phyloP scores from a whole-genome alignment of 768 basidiomycete genomes.

The Phallus indusiatus region DNA sequence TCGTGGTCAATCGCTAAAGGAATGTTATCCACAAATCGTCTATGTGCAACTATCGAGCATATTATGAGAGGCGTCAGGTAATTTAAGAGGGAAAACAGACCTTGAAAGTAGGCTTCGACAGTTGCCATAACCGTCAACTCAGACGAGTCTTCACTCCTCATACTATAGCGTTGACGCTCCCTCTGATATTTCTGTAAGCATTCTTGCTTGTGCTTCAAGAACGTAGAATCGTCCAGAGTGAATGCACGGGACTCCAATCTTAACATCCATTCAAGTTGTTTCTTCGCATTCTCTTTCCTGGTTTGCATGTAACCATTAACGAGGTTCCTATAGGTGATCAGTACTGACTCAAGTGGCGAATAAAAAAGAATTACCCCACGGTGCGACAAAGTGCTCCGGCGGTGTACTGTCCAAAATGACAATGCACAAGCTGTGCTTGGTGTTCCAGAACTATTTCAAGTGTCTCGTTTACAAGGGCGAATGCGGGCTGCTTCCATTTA shows the following conservation, averaged over 20 bases:
- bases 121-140: conserved; percentile 61
- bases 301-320: conserved; percentile 41
- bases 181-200: conserved; percentile 40
- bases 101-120: conserved; percentile 68
- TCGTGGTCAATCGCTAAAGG: conserved; percentile 48
- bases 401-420: conserved; percentile 44
- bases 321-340: conserved; percentile 29
- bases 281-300: conserved; percentile 29
- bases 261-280: conserved; percentile 40
- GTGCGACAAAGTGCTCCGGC: conserved; percentile 43
- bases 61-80: neutral
- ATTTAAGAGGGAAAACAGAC: conserved; percentile 23
- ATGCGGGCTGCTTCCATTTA: conserved; percentile 27
- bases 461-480: conserved; percentile 33
- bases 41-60: conserved; percentile 41
- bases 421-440: conserved; percentile 32
- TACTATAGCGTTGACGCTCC: conserved; percentile 5
- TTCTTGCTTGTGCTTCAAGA: conserved; percentile 36
- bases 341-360: neutral
- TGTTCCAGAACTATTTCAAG: conserved; percentile 29
- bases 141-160: conserved; percentile 20
- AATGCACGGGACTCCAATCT: conserved; percentile 39
- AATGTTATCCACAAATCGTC: conserved; percentile 48
- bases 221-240: conserved; percentile 44
- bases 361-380: conserved; percentile 29